Percentiles rank a stretch among this genome's conserved stretches.
These are phyloP conservation scores for Salvia hispanica DNA, from an alignment of 257 asterid species.

Conservation along the genomic window DNA sequence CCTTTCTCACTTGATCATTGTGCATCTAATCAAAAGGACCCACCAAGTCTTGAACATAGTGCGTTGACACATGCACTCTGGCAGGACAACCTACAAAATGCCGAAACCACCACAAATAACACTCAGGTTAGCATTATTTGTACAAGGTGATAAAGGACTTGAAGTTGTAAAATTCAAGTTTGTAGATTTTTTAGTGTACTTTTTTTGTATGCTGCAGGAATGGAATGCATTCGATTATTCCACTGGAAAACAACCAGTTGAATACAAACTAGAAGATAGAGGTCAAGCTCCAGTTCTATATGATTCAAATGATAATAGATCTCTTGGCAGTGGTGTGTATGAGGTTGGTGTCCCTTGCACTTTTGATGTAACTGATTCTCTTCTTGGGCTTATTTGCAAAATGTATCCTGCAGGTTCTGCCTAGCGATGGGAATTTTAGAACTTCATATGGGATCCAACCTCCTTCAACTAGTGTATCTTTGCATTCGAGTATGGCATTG, in stretches of 20 bases:
- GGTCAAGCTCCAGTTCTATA: conserved; percentile 38
- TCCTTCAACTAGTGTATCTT: conserved; percentile 40
- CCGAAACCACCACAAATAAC: conserved; percentile 35
- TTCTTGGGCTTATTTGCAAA: conserved; percentile 34
- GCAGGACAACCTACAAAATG: conserved; percentile 40
- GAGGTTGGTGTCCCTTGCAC: conserved; percentile 44
- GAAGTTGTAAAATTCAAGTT: too few species aligned
- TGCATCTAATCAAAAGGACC: conserved; percentile 29
- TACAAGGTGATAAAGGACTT: too few species aligned
- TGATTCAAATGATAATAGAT: conserved; percentile 44
- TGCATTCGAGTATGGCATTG: conserved; percentile 40
- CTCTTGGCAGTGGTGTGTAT: conserved; percentile 36
- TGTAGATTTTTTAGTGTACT: not conserved
- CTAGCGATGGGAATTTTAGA: conserved; percentile 38
- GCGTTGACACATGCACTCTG: conserved; percentile 36
- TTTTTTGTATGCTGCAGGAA: conserved; percentile 42
- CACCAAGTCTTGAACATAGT: conserved; percentile 33
- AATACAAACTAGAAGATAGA: conserved; percentile 30
- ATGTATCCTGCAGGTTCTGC: conserved; percentile 43
- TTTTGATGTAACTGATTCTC: conserved; percentile 22
- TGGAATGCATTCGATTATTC: conserved; percentile 70
- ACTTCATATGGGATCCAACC: conserved; percentile 37
- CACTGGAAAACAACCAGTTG: conserved; percentile 32
- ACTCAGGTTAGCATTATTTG: conserved; percentile 39
- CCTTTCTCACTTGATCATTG: conserved; percentile 44